Evolutionary conservation across 305 asterid genomes (phyloP), one percentile per base, ranked within the genome.

Genomic region (Fraxinus xanthoxyloides): DNA sequence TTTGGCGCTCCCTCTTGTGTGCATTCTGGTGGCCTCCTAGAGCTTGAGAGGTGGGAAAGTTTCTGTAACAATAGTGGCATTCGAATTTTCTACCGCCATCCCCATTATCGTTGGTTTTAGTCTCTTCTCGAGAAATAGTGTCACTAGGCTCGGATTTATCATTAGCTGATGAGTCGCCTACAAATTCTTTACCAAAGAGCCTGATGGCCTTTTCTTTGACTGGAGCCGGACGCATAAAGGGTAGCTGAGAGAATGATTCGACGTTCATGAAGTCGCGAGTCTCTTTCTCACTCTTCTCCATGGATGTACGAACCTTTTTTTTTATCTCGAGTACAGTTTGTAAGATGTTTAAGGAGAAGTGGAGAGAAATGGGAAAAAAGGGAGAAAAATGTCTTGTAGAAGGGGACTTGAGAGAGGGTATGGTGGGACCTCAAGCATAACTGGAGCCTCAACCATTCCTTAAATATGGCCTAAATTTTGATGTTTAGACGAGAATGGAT

Each of bases 181-280:
- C 91, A 9, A 95, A 90, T 72, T 95, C 98, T 76, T 95, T 91
- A 0, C 98, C 98, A 19, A 95, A 95, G 1, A 95, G 95, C 83
- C 97, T 85, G 81, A 87, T 84, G 1, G 81, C 84, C 82, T 86
- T 90, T 56, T 85, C 90, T 75, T 82, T 82, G 10, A 35, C 59
- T n/a, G 87, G 17, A 0, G 94, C 82, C 0, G 94, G 92, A 32
- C 98, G 95, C 88, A 95, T 92, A 54, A 95, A 95, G 84, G 98
- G 98, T 28, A 95, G 83, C 88, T 95, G 98, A 40, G 98, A 91
- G 94, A 95, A 93, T 7, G 98, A 93, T 69, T 93, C 93, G 30
- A 93, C 98, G 83, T 87, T 95, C 97, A 90, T 92, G 90, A 93
- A 90, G 78, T 95, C 97, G 19, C 82, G 93, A 48, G 97, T 91